Evolutionary conservation across 2,329 filamentous ascomycete species (phyloP), one percentile per base, ranked within the genome.

Genomic region (Alternaria arborescens): DNA sequence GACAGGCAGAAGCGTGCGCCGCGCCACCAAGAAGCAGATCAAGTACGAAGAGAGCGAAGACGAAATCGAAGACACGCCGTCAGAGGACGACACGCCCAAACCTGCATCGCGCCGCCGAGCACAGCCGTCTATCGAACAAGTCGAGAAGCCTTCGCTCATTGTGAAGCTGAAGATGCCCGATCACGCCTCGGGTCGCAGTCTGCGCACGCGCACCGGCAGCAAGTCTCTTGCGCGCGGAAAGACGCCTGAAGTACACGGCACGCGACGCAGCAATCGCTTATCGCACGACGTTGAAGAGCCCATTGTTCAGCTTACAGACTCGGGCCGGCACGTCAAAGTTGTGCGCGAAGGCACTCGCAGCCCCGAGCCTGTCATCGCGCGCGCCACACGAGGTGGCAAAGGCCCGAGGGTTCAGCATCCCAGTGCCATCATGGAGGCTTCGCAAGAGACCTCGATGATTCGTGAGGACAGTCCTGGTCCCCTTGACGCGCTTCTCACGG

Each of bases 1-100:
- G 38, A 84, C 85, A 51, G 87, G 87, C 36, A 80, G 86, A 48
- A 82, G 83, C 44, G 82, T 85, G 65, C 83, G 88, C 64, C 81
- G 81, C 60, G 85, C 82, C n/a, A 83, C 85, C 11, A 84, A 84
- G 70, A 85, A 86, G 67, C 75, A 77, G 24, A 81, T 84, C 44
- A 82, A 81, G 32, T 89, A 89, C 80, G 82, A 87, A 65, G 86
- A 88, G 72, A 82, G 80, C 53, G 82, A 83, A 41, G 82, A 81
- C 64, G 77, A 76, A 55, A 78, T 81, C 53, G 76, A 80, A 66
- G 78, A 78, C 46, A 79, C 72, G 12, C 71, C 78, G 16, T 75
- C 70, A 52, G 76, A 74, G 63, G 65, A 68, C 36, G 77, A 73
- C 47, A 70, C 73, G 46, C 64, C 68, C 61, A 34, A 56, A 51